Evolutionary conservation across 371 early-diverging fungal species (phyloP), one percentile per base, ranked within the genome.

Genomic region (Mucor piriformis): DNA sequence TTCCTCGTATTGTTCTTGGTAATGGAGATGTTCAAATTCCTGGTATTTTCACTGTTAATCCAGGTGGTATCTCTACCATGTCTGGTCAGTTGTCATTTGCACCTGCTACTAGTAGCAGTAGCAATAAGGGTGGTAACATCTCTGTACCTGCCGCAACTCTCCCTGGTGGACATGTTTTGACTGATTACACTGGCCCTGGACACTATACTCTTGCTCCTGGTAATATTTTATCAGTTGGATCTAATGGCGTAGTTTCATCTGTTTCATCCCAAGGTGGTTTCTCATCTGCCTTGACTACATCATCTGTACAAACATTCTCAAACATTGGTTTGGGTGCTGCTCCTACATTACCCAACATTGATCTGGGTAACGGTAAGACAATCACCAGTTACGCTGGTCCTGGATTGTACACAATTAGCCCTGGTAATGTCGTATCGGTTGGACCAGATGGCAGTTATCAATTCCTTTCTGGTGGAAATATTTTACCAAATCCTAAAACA

Each of bases 381-480:
- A 44, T 56, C 15, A 51, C 60, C 16, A 32, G 37, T 1, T 59
- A 44, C n/a, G 3, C 4, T 2, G 60, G 60, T 12, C 43, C 51
- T 6, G 60, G 52, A 8, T 6, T 29, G 3, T 59, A 59, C 32
- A 52, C 46, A 2, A 2, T 59, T 2, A 46, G 53, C 33, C 52
- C 51, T 42, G 52, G 52, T 24, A 51, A 43, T n/a, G 59, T 59
- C 6, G 25, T 59, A 2, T 16, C 18, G 18, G 27, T 59, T 2
- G 35, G 25, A 5, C 6, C 11, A 6, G 47, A 52, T 34, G 59
- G 59, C 4, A 23, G 24, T 4, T 44, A n/a, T 12, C 11, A 2
- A 1, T 57, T 23, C 3, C 13, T 56, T n/a, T 33, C 23, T 2
- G 56, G 56, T 18, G 13, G 37, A 34, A 1, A 11, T 42, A n/a